A percentile compares a stretch with the other conserved stretches of the same genome.
Evolutionary conservation across 371 early-diverging fungal genomes (phyloP).

Genomic region (Mucor velutinosus): DNA sequence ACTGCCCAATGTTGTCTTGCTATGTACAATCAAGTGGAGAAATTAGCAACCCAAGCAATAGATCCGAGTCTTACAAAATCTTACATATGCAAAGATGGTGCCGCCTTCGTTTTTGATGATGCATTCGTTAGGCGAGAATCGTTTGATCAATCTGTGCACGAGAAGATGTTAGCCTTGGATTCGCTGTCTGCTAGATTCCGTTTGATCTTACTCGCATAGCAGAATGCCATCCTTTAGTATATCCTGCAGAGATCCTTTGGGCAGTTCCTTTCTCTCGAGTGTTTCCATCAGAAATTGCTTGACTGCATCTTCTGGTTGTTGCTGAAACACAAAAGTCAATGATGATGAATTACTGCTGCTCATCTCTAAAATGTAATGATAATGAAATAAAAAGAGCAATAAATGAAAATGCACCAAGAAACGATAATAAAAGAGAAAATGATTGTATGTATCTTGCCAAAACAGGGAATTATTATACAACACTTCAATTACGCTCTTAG

Average conservation of each 20-base stretch:
- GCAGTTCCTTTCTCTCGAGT: constrained; percentile 22
- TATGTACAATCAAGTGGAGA: constrained; percentile 11
- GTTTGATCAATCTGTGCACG: constrained; percentile 15
- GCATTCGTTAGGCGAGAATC: constrained; percentile 20
- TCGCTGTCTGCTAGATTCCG: neutral
- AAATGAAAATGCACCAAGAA: neutral
- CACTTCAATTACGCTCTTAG: constrained; percentile 1
- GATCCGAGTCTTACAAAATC: neutral
- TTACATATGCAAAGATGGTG: constrained; percentile 27
- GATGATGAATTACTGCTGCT: neutral
- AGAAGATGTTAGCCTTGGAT: neutral
- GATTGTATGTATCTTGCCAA: constrained; percentile 4
- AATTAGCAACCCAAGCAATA: neutral
- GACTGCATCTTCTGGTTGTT: constrained; percentile 28
- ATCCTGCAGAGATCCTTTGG: constrained; percentile 34
- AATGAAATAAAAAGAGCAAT: neutral
- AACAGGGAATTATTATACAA: constrained; percentile 15
- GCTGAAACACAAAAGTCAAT: neutral
- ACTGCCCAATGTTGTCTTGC: constrained; percentile 84
- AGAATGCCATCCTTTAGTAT: constrained; percentile 48
- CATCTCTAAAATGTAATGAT: neutral
- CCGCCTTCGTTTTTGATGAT: constrained; percentile 24
- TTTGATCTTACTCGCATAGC: constrained; percentile 45
- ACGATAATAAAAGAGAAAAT: neutral
- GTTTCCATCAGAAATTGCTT: constrained; percentile 35